Evolutionary conservation across 2,329 filamentous ascomycete species (phyloP), one percentile per base, ranked within the genome.

Genomic region (Xylaria sp.): DNA sequence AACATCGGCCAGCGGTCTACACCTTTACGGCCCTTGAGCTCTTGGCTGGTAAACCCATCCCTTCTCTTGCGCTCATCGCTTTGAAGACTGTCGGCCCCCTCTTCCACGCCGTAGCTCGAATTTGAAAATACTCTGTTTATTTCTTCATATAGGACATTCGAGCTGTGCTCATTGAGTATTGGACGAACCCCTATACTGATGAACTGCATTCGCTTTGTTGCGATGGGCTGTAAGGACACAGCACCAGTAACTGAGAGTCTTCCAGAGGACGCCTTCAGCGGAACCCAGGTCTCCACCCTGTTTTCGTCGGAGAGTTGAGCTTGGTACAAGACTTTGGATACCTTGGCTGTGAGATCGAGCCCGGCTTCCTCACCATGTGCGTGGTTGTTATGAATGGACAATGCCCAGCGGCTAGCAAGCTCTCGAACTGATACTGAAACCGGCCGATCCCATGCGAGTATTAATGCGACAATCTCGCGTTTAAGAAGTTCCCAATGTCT

Each of bases 1-100:
- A 97, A 98, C 90, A 95, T 95, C 0, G 95, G 94, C 90, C 93
- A 96, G 60, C 89, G 87, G 75, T 98, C 94, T 10, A 94, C 83
- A 0, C 89, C 86, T 77, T 93, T 95, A 52, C 84, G 85, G 13
- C 81, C 80, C 75, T 84, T 89, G 46, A 87, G 73, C 67, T 89
- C 87, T 71, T 81, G 85, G 39, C 78, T 81, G 0, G 84, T 87
- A 65, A 83, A 87, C 1, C 82, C 82, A 34, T 85, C 83, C 7
- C 75, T 79, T 67, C 85, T 88, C 67, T 76, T 66, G 73, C 78
- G 64, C 73, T 69, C 75, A 46, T 80, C 73, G 56, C 77, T 79
- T 18, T 84, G 81, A 3, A 74, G 73, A 37, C 80, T 80, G 48
- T 80, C 78, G 6, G 78, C 75, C 1, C 87, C 84, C 23, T 91